Percentiles rank a stretch among this genome's conserved stretches.
Conservation (phyloP, 331 rosid species). For the Erythrophleum ivorense region DNA sequence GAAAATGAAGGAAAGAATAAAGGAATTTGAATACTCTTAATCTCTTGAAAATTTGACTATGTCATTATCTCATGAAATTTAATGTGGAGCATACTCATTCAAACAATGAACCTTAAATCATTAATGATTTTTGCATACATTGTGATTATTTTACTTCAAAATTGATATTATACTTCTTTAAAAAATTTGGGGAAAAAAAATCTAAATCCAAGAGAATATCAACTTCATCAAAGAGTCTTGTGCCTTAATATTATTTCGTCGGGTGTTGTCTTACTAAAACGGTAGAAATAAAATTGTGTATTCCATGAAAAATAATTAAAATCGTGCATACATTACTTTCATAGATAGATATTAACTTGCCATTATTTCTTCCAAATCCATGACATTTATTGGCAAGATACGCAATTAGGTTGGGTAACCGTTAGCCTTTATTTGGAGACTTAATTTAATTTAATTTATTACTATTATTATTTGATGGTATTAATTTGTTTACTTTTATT, state of each 20-base stretch:
- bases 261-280: not conserved
- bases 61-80: too few species aligned
- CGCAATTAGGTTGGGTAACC: not conserved
- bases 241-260: not conserved
- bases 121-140: too few species aligned
- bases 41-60: too few species aligned
- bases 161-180: not conserved
- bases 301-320: not conserved
- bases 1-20: not conserved
- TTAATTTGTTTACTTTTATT: not conserved
- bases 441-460: not conserved
- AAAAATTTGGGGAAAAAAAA: not conserved
- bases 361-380: slow-evolving; percentile 3
- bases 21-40: not conserved
- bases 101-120: not conserved
- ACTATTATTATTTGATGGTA: not conserved
- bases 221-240: not conserved
- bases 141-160: not conserved
- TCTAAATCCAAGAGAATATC: not conserved
- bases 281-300: not conserved
- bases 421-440: not conserved
- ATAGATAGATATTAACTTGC: not conserved
- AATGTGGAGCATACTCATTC: not conserved
- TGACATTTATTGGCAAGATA: slow-evolving; percentile 1
- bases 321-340: slow-evolving; percentile 20